A percentile compares a stretch with the other conserved stretches of the same genome.
These are phyloP conservation scores for Trichoderma polysporum DNA, from an alignment of 2,329 filamentous ascomycete species.

Conservation along the genomic window DNA sequence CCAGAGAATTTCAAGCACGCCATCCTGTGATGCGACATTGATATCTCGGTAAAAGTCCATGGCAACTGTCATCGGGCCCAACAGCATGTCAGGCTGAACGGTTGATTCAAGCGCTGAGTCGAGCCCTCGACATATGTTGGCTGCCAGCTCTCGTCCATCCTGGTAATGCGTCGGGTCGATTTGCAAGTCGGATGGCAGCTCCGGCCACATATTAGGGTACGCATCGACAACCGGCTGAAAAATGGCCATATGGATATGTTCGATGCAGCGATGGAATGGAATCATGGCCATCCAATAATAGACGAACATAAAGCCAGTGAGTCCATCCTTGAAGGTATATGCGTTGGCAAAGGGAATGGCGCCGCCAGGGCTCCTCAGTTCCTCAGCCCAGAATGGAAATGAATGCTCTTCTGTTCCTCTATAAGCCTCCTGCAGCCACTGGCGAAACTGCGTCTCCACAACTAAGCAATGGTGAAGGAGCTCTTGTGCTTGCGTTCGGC, in stretches of 20 bases:
- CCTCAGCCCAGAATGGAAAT: constrained; percentile 43
- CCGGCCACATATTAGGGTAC: constrained; percentile 41
- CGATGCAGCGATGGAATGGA: constrained; percentile 49
- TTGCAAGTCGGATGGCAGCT: constrained; percentile 39
- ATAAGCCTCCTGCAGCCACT: constrained; percentile 44
- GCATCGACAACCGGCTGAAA: constrained; percentile 45
- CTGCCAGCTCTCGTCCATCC: constrained; percentile 46
- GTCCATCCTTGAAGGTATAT: constrained; percentile 46
- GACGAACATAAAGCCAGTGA: constrained; percentile 48
- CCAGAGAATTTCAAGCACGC: constrained; percentile 48
- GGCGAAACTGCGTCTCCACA: constrained; percentile 48
- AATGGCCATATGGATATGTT: constrained; percentile 44
- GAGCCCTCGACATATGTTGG: constrained; percentile 51
- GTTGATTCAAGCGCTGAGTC: constrained; percentile 47
- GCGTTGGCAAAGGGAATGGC: constrained; percentile 46
- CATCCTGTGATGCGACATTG: constrained; percentile 40
- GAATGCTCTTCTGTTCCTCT: constrained; percentile 31
- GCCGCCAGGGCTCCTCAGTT: constrained; percentile 30
- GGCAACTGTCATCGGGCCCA: constrained; percentile 44
- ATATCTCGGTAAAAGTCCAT: constrained; percentile 44
- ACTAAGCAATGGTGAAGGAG: constrained; percentile 49
- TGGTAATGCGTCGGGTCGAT: constrained; percentile 46
- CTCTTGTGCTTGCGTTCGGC: constrained; percentile 47
- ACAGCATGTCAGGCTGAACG: constrained; percentile 48
- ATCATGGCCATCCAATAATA: constrained; percentile 56